These are phyloP conservation scores for Malassezia japonica DNA, from an alignment of 1,284 basidiomycete species.

Conservation along the genomic window DNA sequence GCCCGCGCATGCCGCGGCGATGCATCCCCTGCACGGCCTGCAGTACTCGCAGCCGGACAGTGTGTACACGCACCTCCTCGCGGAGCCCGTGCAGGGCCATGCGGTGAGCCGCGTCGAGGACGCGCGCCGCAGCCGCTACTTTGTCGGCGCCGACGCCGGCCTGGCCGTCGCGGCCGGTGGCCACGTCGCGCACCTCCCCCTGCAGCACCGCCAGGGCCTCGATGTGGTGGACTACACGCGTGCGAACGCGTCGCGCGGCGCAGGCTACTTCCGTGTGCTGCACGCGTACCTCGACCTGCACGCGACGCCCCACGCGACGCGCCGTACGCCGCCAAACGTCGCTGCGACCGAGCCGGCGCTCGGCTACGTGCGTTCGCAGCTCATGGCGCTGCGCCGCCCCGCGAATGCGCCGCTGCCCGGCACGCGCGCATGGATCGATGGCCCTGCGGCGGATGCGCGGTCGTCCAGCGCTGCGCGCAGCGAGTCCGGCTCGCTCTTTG, in stretches of 20 bases:
- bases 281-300: conserved; percentile 14
- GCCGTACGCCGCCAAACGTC: conserved; percentile 10
- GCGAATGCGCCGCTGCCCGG: conserved; percentile 8
- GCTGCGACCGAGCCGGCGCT: conserved; percentile 7
- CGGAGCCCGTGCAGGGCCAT: conserved; percentile 27
- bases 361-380: conserved; percentile 12
- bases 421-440: conserved; percentile 13
- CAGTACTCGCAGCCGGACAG: conserved; percentile 41
- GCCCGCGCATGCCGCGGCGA: conserved; percentile 21
- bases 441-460: neutral
- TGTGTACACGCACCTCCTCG: conserved; percentile 30
- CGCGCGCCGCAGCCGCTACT: conserved; percentile 14
- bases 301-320: neutral
- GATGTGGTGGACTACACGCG: conserved; percentile 15
- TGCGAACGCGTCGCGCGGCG: conserved; percentile 9
- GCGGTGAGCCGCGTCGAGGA: conserved; percentile 24
- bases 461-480: neutral
- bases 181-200: conserved; percentile 10
- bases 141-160: conserved; percentile 12
- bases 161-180: conserved; percentile 14
- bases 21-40: conserved; percentile 34
- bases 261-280: conserved; percentile 15
- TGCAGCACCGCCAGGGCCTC: conserved; percentile 18
- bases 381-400: conserved; percentile 15
- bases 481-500: conserved; percentile 14